A percentile compares a stretch with the other conserved stretches of the same genome.
phyloP scores from a whole-genome alignment of 78 protist species.

The Dictyostelium citrinum region DNA sequence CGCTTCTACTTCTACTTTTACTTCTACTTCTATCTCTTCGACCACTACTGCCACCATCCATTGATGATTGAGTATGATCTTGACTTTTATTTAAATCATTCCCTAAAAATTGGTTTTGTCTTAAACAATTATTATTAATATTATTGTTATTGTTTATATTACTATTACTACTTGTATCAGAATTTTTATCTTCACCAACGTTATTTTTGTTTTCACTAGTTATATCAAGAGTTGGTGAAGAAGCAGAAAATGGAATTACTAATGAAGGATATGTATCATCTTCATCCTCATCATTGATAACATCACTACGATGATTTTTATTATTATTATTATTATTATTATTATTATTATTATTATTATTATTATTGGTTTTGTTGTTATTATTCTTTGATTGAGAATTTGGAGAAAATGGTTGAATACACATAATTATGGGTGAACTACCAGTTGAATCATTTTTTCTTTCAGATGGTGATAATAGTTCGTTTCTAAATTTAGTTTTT shows the following conservation, averaged over 20 bases:
- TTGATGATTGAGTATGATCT: not conserved
- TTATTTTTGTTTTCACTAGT: not conserved
- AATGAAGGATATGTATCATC: not conserved
- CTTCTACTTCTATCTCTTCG: not conserved
- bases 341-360: no score
- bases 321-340: no score
- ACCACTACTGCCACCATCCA: not conserved
- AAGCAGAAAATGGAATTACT: not conserved
- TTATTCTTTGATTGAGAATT: not conserved
- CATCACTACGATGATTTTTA: no score
- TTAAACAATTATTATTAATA: not conserved
- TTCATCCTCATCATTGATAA: not conserved
- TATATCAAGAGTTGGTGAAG: not conserved
- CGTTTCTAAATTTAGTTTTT: not conserved
- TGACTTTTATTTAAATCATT: conserved; percentile 3
- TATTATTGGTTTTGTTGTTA: not conserved
- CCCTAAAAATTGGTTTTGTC: not conserved
- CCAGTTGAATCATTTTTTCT: not conserved
- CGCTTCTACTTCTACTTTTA: not conserved
- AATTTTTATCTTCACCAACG: not conserved
- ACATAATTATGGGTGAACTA: not conserved
- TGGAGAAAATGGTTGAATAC: conserved; percentile 13
- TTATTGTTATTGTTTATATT: not conserved
- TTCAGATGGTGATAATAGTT: not conserved
- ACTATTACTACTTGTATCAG: not conserved